Conservation (phyloP, 257 asterid species). For the Fraxinus excelsior region DNA sequence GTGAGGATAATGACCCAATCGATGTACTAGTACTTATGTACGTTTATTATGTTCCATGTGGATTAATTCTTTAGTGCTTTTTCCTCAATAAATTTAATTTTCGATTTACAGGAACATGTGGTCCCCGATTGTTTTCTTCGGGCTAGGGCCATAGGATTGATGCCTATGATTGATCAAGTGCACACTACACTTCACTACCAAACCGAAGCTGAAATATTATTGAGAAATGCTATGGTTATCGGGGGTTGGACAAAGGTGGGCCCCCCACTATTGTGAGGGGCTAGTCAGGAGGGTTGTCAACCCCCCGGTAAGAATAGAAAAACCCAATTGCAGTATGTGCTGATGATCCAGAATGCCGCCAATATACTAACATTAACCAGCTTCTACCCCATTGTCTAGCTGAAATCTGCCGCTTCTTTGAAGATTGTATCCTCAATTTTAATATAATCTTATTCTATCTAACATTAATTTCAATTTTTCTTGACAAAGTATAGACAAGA, state of each 20-base stretch:
- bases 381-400: conserved; percentile 33
- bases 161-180: conserved; percentile 99
- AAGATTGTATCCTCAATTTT: conserved; percentile 9
- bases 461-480: conserved; percentile 4
- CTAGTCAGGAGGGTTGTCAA: no score
- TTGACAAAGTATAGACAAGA: conserved; percentile 58
- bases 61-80: no score
- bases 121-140: conserved; percentile 92
- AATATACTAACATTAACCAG: conserved; percentile 83
- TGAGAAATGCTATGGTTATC: no score
- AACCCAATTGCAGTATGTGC: conserved; percentile 97
- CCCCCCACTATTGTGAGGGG: no score
- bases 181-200: background rate
- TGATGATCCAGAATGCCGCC: conserved; percentile 93
- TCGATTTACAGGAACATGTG: conserved; percentile 65
- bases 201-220: background rate
- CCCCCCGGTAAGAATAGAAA: no score
- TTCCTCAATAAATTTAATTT: no score
- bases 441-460: background rate
- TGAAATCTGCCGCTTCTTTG: conserved; percentile 18
- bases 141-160: conserved; percentile 90
- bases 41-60: conserved; percentile 32
- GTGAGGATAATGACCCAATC: conserved; percentile 97
- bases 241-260: no score
- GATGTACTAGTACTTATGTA: conserved; percentile 94